phyloP scores from a whole-genome alignment of 768 basidiomycete species.

The Termitomyces eurrhizus region DNA sequence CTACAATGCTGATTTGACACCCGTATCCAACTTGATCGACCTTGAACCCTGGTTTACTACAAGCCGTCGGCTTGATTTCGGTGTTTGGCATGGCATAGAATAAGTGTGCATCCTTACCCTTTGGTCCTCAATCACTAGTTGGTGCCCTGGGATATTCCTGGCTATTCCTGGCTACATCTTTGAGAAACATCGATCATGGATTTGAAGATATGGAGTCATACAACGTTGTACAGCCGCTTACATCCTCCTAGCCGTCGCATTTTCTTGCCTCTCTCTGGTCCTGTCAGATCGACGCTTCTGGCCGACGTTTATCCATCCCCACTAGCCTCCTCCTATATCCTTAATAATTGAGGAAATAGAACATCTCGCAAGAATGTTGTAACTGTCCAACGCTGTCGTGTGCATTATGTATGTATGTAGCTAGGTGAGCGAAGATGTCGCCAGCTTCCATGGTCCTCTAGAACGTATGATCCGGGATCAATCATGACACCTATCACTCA shows the following conservation, averaged over 20 bases:
- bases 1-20: neutral
- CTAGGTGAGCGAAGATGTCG: neutral
- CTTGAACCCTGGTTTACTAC: neutral
- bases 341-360: neutral
- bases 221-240: neutral
- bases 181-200: neutral
- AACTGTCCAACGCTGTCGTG: neutral
- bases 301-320: neutral
- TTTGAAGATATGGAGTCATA: neutral
- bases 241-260: neutral
- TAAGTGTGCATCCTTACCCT: neutral
- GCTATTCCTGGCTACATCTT: too few species aligned
- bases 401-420: neutral
- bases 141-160: neutral
- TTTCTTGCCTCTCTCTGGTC: conserved; percentile 11
- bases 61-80: neutral
- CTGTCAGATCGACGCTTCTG: conserved; percentile 11
- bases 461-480: neutral
- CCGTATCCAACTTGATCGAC: neutral
- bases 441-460: neutral
- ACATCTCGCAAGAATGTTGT: neutral
- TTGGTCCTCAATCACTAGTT: neutral
- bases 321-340: neutral
- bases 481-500: neutral
- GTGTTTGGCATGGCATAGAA: neutral